Percentiles rank a stretch among this genome's conserved stretches.
These are phyloP conservation scores for Penicillium paxilli DNA, from an alignment of 495 filamentous ascomycete species.

Conservation along the genomic window DNA sequence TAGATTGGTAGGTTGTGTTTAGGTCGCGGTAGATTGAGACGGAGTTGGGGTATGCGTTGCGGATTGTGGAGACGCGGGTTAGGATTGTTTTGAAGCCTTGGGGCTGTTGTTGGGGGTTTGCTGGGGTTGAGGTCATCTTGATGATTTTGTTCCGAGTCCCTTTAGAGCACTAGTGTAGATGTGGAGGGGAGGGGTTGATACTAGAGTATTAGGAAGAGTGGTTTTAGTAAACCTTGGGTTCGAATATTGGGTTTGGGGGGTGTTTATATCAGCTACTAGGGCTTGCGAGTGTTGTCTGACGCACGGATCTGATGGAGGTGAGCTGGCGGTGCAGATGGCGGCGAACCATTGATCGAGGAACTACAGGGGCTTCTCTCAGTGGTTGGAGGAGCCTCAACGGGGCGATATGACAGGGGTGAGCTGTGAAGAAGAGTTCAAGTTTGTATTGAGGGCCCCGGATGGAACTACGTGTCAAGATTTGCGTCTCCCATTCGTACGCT, in stretches of 20 bases:
- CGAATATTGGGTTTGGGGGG: too few species aligned
- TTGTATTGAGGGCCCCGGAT: too few species aligned
- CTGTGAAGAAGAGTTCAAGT: too few species aligned
- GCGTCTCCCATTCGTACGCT: neutral
- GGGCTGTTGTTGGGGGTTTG: neutral
- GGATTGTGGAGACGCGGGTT: neutral
- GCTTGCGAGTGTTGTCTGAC: neutral
- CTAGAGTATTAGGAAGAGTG: too few species aligned
- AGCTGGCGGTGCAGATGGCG: neutral
- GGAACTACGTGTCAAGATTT: neutral
- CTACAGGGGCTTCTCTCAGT: neutral
- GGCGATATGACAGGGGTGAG: neutral
- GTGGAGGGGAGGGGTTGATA: too few species aligned
- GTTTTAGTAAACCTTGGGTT: too few species aligned
- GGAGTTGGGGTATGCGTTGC: neutral
- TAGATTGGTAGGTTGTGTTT: neutral
- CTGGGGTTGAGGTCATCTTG: neutral
- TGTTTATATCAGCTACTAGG: too few species aligned
- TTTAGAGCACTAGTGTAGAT: too few species aligned
- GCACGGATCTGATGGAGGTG: neutral
- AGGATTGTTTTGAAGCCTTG: neutral
- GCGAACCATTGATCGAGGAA: neutral
- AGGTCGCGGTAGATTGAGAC: neutral
- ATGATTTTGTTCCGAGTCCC: too few species aligned
- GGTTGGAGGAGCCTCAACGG: neutral